These are phyloP conservation scores for Irpex sp. DNA, from an alignment of 1,284 basidiomycete genomes.

Conservation along the genomic window DNA sequence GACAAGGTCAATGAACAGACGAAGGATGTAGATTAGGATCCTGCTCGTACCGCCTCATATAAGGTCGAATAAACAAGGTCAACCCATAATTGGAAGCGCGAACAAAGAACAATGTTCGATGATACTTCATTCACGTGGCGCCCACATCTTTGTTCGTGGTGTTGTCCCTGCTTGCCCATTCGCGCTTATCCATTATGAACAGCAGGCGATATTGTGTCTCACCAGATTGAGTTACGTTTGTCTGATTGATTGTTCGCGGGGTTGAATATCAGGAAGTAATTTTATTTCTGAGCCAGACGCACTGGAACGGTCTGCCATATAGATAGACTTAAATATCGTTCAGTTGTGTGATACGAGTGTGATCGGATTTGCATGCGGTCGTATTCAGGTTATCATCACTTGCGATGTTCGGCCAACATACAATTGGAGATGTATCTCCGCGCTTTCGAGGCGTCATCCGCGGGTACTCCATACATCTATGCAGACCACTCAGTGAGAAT, in stretches of 20 bases:
- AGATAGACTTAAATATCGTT: too few species aligned
- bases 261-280: background rate
- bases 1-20: constrained; percentile 18
- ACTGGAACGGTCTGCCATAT: background rate
- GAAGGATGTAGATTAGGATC: constrained; percentile 9
- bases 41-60: constrained; percentile 4
- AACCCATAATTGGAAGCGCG: constrained; percentile 5
- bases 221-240: background rate
- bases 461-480: too few species aligned
- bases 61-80: constrained; percentile 11
- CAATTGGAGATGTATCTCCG: background rate
- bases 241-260: background rate
- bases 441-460: too few species aligned
- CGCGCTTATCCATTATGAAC: background rate
- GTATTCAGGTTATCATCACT: too few species aligned
- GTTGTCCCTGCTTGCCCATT: background rate
- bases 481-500: too few species aligned
- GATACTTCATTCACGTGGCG: background rate
- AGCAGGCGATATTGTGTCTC: background rate
- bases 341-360: background rate
- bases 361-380: background rate
- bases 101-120: background rate
- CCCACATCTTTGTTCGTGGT: background rate
- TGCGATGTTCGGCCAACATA: too few species aligned
- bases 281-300: background rate